Evolutionary conservation across 768 basidiomycete genomes (phyloP).

Genomic region (Lactarius hatsudake): DNA sequence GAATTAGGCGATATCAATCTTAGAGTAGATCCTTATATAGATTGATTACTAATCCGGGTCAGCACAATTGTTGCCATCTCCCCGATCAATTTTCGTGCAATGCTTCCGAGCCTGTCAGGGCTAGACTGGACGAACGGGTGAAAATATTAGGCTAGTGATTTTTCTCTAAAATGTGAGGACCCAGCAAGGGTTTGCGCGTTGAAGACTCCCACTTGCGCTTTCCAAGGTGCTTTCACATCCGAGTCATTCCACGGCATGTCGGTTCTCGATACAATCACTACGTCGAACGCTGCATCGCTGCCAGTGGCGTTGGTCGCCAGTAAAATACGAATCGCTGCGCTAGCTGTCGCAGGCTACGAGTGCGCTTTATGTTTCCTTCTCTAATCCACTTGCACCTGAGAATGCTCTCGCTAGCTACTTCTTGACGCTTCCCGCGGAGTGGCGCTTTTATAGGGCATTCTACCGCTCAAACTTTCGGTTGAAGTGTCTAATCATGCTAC

Average conservation of each 20-base stretch:
- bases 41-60: no score
- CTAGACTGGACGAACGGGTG: background rate
- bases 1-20: no score
- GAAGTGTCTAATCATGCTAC: background rate
- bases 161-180: background rate
- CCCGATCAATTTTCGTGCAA: no score
- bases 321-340: constrained; percentile 8
- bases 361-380: background rate
- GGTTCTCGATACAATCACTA: background rate
- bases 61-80: no score
- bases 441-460: constrained; percentile 15
- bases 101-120: background rate
- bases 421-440: constrained; percentile 22
- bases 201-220: background rate
- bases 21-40: no score
- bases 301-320: background rate
- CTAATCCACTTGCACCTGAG: background rate
- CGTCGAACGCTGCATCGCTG: background rate
- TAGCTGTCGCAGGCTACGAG: constrained; percentile 15
- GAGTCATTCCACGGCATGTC: background rate
- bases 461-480: background rate
- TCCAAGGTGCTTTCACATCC: background rate
- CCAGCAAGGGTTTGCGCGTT: background rate
- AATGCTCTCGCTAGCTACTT: constrained; percentile 12
- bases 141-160: background rate